These are phyloP conservation scores for Microsporum ferrugineum DNA, from an alignment of 2,329 filamentous ascomycete species.

Conservation along the genomic window DNA sequence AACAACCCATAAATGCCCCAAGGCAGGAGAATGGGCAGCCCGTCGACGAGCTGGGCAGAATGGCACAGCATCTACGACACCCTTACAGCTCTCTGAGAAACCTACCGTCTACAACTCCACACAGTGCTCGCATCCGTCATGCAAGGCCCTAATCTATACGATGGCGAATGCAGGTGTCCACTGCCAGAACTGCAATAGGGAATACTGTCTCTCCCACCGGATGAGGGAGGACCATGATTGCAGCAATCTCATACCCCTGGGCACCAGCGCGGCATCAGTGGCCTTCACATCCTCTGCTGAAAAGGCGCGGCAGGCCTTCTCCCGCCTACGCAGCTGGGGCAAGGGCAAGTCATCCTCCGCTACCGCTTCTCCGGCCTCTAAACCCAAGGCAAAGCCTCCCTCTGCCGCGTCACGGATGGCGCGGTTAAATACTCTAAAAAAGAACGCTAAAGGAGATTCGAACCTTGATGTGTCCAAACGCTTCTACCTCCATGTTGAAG, in stretches of 20 bases:
- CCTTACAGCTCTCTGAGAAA: constrained; percentile 30
- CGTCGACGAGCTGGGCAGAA: constrained; percentile 32
- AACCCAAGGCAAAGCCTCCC: constrained; percentile 53
- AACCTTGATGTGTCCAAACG: constrained; percentile 71
- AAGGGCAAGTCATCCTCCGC: constrained; percentile 56
- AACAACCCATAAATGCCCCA: constrained; percentile 58
- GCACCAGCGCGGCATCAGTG: constrained; percentile 32
- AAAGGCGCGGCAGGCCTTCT: constrained; percentile 61
- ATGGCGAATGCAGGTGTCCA: constrained; percentile 40
- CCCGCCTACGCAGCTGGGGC: constrained; percentile 69
- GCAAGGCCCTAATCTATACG: constrained; percentile 44
- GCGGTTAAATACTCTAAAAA: constrained; percentile 69
- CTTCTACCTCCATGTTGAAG: constrained; percentile 84
- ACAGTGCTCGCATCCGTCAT: constrained; percentile 39
- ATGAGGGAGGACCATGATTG: constrained; percentile 67
- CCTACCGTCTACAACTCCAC: constrained; percentile 46
- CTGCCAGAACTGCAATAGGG: constrained; percentile 38
- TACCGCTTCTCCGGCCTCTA: constrained; percentile 53
- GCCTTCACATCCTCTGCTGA: constrained; percentile 38
- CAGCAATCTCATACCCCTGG: constrained; percentile 54
- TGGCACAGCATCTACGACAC: constrained; percentile 18
- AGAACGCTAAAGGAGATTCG: constrained; percentile 77
- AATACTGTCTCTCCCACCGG: constrained; percentile 43
- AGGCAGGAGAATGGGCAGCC: constrained; percentile 51
- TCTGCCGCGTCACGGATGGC: constrained; percentile 53